Evolutionary conservation across 352 stramenopile species (phyloP), one percentile per base, ranked within the genome.

Genomic region (Pythium guiyangense): DNA sequence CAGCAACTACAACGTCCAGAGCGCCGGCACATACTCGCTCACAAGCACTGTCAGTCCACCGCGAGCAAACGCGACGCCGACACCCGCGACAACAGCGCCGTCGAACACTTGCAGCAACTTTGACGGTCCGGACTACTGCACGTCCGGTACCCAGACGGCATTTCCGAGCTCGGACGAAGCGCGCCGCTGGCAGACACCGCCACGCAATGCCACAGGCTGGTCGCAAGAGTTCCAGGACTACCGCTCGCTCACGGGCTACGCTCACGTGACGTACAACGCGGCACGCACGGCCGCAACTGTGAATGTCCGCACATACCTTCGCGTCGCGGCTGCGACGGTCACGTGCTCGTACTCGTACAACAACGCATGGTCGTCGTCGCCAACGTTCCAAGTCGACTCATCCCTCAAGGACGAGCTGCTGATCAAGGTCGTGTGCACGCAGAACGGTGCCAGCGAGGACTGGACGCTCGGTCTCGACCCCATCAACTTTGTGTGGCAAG

Each of bases 401-500:
- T 12, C 61, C 26, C 42, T 80, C 43, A 65, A 37, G n/a, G 27
- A 45, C 22, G 70, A 71, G 6, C 66, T 85, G 18, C 49, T 59
- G 35, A 74, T 82, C 49, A 49, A 64, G 4, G 68, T 66, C 10
- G 57, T 20, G 18, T 85, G 74, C 46, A 56, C 63, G 1, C 48
- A 61, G 15, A 46, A 18, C 6, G 51, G 10, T n/a, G 35, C 35
- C 6, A 40, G 40, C 9, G 62, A 67, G 3, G 57, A 40, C 48
- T 77, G 66, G 65, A 79, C 61, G 1, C 45, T 89, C 1, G 60
- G 52, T 15, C 56, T 89, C 5, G 79, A 89, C 26, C 74, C 79
- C 0, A 60, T 86, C 27, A 83, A 89, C 68, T 89, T 89, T 56
- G 52, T 89, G 8, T 89, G 79, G 79, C 71, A 86, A 26, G 60